These are phyloP conservation scores for Dictyostelium firmibasis DNA, from an alignment of 78 protist genomes.

Conservation along the genomic window DNA sequence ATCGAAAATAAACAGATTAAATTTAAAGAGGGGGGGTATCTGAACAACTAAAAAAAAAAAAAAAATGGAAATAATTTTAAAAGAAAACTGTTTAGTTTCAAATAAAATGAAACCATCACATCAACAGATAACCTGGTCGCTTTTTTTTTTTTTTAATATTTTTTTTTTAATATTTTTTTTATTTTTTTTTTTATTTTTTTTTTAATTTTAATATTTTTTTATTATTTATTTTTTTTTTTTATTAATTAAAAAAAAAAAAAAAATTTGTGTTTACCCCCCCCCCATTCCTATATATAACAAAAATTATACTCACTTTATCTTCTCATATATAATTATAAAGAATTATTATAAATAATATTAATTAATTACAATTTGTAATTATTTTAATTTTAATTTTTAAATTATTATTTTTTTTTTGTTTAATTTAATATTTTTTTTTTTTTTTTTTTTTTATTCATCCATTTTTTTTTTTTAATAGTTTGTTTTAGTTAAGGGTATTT, in stretches of 20 bases:
- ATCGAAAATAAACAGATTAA: background rate
- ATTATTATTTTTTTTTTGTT: background rate
- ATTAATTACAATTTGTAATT: background rate
- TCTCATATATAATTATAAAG: background rate
- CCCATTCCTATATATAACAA: background rate
- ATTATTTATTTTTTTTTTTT: background rate
- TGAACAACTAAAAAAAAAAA: too few relatives aligned
- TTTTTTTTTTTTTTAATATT: too few relatives aligned
- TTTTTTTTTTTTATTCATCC: background rate
- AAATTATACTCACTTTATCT: background rate
- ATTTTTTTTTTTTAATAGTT: background rate
- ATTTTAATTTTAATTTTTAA: background rate
- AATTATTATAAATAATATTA: background rate
- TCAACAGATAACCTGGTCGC: background rate
- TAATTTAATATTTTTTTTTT: background rate
- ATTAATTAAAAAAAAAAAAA: too few relatives aligned
- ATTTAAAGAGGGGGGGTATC: background rate
- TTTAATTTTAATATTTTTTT: background rate
- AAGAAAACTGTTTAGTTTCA: background rate
- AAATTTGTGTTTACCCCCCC: background rate
- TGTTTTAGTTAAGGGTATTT: background rate
- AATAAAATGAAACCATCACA: background rate
- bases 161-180: too few relatives aligned
- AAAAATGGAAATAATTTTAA: too few relatives aligned
- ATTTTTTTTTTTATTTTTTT: background rate